phyloP scores from a whole-genome alignment of 352 stramenopile species.

The Phytophthora pluvialis region DNA sequence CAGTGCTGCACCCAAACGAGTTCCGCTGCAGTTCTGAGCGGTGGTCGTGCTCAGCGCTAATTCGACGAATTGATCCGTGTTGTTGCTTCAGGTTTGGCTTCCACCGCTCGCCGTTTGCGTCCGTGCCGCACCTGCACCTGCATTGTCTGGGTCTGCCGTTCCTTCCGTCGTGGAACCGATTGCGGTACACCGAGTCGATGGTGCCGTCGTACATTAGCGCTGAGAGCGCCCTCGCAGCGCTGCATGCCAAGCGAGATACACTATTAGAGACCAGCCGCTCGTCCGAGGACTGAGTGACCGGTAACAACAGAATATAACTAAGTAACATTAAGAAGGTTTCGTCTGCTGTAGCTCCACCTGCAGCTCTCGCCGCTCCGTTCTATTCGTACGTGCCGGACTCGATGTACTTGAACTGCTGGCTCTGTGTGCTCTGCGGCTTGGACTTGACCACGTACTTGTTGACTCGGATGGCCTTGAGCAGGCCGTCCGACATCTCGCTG shows the following conservation, averaged over 20 bases:
- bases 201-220: slow-evolving; percentile 67
- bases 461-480: slow-evolving; percentile 84
- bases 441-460: slow-evolving; percentile 89
- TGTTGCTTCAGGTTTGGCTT: slow-evolving; percentile 60
- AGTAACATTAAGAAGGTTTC: slow-evolving; percentile 33
- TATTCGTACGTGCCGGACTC: slow-evolving; percentile 79
- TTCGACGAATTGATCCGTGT: not conserved
- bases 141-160: slow-evolving; percentile 77
- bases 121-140: slow-evolving; percentile 74
- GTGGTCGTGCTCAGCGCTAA: not conserved
- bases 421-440: slow-evolving; percentile 80
- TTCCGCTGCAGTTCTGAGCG: not conserved
- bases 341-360: not conserved
- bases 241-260: slow-evolving; percentile 34
- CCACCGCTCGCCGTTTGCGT: slow-evolving; percentile 73
- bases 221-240: slow-evolving; percentile 42
- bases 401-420: slow-evolving; percentile 87
- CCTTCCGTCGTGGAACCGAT: slow-evolving; percentile 61
- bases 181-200: slow-evolving; percentile 63
- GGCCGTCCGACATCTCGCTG: slow-evolving; percentile 83
- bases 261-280: slow-evolving; percentile 24
- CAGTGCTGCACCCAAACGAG: not conserved
- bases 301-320: slow-evolving; percentile 33
- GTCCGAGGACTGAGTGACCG: slow-evolving; percentile 22
- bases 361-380: not conserved